Evolutionary conservation across 768 basidiomycete species (phyloP).

Genomic region (Ramaria rubella): DNA sequence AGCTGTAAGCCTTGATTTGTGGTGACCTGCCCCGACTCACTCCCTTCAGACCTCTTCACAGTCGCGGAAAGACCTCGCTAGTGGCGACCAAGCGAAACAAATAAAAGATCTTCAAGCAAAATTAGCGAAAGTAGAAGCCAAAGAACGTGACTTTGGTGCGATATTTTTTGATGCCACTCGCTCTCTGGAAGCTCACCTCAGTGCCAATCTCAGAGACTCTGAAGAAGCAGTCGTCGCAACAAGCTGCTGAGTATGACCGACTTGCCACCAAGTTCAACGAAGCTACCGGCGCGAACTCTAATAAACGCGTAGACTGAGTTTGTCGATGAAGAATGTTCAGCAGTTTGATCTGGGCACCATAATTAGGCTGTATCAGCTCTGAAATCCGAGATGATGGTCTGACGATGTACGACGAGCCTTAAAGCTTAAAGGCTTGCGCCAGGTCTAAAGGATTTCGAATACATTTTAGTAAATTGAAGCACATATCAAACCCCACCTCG

Average conservation of each 20-base stretch:
- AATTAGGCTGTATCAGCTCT: no score
- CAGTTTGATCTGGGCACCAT: no score
- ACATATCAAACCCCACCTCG: no score
- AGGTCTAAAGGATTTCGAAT: no score
- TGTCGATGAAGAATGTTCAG: no score
- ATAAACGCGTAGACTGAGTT: conserved; percentile 62
- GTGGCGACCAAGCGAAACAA: conserved; percentile 43
- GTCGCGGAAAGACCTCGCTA: conserved; percentile 8
- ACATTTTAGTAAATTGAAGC: no score
- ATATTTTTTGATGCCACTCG: conserved; percentile 1
- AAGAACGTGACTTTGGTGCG: conserved; percentile 61
- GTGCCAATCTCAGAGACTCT: conserved; percentile 49
- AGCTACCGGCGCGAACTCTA: conserved; percentile 49
- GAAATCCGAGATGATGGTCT: no score
- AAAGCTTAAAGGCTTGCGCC: no score
- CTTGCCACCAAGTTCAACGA: conserved; percentile 74
- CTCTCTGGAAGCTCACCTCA: no score
- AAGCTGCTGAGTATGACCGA: conserved; percentile 75
- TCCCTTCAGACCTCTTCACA: conserved; percentile 8
- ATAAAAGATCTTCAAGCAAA: conserved; percentile 65
- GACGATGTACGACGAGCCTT: no score
- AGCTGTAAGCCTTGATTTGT: conserved; percentile 31
- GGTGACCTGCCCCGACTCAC: conserved; percentile 1
- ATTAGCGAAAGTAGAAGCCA: conserved; percentile 48
- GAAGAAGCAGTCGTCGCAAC: conserved; percentile 76